Evolutionary conservation across 208 protist species (phyloP).

Genomic region (Porcisia hertigi): DNA sequence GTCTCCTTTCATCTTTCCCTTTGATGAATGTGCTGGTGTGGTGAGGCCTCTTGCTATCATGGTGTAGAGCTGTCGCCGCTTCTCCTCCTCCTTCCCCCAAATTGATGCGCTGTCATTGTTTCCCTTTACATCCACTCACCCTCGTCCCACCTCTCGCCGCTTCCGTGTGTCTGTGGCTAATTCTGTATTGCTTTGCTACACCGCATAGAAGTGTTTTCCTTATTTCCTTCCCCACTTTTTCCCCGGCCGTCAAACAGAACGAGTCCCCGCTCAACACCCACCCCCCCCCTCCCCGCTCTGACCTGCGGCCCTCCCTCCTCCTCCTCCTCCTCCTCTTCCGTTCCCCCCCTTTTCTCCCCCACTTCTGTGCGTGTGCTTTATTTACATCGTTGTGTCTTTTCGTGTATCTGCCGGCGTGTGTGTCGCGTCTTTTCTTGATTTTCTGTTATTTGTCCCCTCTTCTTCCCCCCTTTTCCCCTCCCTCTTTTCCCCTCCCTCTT

Average conservation of each 20-base stretch:
- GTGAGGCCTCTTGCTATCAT: not conserved
- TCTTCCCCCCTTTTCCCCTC: not conserved
- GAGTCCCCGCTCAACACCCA: not conserved
- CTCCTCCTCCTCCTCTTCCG: not conserved
- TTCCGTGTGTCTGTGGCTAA: not conserved
- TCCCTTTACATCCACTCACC: not conserved
- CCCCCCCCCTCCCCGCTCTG: not conserved
- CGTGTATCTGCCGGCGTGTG: not conserved
- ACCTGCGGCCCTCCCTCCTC: not conserved
- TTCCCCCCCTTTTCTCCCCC: constrained; percentile 2
- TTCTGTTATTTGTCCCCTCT: not conserved
- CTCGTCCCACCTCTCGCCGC: not conserved
- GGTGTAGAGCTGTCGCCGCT: not conserved
- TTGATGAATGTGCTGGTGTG: not conserved
- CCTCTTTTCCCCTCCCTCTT: not conserved
- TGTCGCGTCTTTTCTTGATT: not conserved
- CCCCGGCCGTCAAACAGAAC: not conserved
- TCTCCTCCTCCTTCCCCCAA: not conserved
- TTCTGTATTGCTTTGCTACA: not conserved
- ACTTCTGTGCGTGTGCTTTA: not conserved
- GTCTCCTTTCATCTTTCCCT: not conserved
- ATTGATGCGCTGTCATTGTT: not conserved
- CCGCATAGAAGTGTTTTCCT: not conserved
- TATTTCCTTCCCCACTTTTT: not conserved
- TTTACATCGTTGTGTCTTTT: not conserved